phyloP scores from a whole-genome alignment of 352 stramenopile species.

The Pythium guiyangense region DNA sequence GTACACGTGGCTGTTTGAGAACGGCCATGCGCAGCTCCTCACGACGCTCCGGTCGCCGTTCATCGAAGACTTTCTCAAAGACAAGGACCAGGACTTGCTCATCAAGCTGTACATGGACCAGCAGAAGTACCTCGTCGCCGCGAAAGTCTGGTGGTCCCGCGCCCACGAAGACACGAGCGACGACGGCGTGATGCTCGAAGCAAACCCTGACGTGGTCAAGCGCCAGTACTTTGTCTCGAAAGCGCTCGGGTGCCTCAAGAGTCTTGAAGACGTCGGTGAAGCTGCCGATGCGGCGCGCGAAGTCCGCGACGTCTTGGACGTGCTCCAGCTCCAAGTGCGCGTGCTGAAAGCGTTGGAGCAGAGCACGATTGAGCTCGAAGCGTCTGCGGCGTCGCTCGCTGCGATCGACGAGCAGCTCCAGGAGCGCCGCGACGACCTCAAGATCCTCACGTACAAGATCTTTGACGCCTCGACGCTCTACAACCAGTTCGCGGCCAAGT shows the following conservation, averaged over 20 bases:
- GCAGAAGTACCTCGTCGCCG: constrained; percentile 77
- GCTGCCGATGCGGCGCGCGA: constrained; percentile 67
- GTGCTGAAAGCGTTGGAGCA: constrained; percentile 76
- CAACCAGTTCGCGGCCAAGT: constrained; percentile 84
- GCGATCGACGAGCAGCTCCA: constrained; percentile 38
- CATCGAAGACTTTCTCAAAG: constrained; percentile 82
- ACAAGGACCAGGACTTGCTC: constrained; percentile 80
- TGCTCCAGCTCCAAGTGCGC: constrained; percentile 78
- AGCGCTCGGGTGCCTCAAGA: constrained; percentile 70
- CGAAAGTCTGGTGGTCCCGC: constrained; percentile 80
- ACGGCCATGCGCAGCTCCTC: constrained; percentile 50
- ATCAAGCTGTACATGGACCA: constrained; percentile 87
- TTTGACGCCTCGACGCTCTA: constrained; percentile 80
- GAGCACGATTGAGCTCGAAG: constrained; percentile 58
- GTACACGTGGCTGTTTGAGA: constrained; percentile 82
- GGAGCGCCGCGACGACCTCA: constrained; percentile 52
- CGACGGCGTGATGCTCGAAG: constrained; percentile 38
- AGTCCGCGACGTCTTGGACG: constrained; percentile 78
- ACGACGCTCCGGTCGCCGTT: constrained; percentile 64
- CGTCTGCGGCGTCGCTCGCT: constrained; percentile 22
- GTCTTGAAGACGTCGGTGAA: constrained; percentile 66
- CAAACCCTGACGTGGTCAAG: constrained; percentile 74
- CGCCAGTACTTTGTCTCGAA: constrained; percentile 83
- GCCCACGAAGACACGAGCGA: constrained; percentile 53
- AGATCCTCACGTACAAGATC: constrained; percentile 70